A percentile compares a stretch with the other conserved stretches of the same genome.
These are phyloP conservation scores for Aspergillus mulundensis DNA, from an alignment of 495 filamentous ascomycete species.

Conservation along the genomic window DNA sequence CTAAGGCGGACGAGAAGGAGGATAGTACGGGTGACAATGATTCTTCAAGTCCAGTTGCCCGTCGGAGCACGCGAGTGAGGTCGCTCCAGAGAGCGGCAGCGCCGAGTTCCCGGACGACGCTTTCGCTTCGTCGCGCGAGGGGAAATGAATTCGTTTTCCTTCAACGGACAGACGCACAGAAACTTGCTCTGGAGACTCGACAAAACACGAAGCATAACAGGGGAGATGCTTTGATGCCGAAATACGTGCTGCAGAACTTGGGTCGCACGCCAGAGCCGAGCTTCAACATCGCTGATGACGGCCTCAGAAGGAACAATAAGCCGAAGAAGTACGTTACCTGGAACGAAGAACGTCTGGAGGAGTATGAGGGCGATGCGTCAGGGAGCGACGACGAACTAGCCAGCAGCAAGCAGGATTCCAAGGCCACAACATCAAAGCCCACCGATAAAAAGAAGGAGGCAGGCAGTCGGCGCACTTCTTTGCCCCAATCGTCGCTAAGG, in stretches of 20 bases:
- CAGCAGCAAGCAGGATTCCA: conserved; percentile 2
- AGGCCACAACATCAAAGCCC: conserved; percentile 4
- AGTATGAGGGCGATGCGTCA: conserved; percentile 26
- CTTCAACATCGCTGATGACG: background rate
- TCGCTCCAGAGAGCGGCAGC: conserved; percentile 21
- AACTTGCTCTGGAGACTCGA: conserved; percentile 50
- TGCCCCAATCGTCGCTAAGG: conserved; percentile 21
- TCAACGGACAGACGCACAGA: conserved; percentile 55
- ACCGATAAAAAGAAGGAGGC: conserved; percentile 27
- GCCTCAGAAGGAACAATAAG: background rate
- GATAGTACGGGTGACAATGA: conserved; percentile 17
- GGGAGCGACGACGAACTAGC: conserved; percentile 18
- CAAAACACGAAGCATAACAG: conserved; percentile 57
- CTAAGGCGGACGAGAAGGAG: conserved; percentile 22
- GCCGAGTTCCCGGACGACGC: conserved; percentile 38
- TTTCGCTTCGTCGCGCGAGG: conserved; percentile 54
- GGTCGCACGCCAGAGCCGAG: conserved; percentile 16
- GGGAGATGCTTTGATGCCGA: conserved; percentile 48
- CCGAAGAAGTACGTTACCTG: conserved; percentile 36
- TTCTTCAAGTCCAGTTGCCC: conserved; percentile 25
- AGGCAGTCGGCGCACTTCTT: conserved; percentile 24
- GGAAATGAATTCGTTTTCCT: conserved; percentile 53
- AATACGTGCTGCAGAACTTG: conserved; percentile 42
- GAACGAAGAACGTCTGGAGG: conserved; percentile 40
- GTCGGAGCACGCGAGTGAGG: conserved; percentile 44